Conservation (phyloP, 805 yeast species). For the Metschnikowia shivogae region DNA sequence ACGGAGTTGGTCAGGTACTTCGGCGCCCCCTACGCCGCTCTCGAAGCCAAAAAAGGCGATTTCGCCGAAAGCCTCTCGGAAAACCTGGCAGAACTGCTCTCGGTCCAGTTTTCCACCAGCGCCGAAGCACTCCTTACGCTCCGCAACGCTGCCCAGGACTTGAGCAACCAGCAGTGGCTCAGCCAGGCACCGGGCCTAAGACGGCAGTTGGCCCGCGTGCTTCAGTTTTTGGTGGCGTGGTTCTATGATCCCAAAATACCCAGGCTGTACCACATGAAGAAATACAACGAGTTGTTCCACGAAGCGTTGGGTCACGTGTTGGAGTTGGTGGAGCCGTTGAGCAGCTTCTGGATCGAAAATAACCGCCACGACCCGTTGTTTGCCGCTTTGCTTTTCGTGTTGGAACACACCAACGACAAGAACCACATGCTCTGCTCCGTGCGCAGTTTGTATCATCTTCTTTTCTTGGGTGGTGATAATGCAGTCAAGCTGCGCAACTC, state of each 20-base stretch:
- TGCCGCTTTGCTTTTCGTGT: constrained; percentile 47
- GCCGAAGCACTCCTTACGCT: constrained; percentile 58
- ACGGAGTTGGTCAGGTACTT: constrained; percentile 36
- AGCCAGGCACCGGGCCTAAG: constrained; percentile 51
- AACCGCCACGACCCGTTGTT: constrained; percentile 67
- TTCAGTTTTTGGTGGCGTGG: constrained; percentile 39
- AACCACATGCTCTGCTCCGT: constrained; percentile 62
- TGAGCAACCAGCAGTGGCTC: constrained; percentile 73
- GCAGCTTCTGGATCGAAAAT: constrained; percentile 77
- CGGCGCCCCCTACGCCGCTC: constrained; percentile 28
- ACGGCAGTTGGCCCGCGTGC: constrained; percentile 40
- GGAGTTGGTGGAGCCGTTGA: constrained; percentile 80
- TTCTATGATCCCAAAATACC: constrained; percentile 12
- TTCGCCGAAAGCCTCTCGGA: neutral
- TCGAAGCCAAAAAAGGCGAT: constrained; percentile 15
- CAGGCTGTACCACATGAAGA: constrained; percentile 17
- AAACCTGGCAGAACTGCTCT: constrained; percentile 11
- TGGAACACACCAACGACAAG: constrained; percentile 59
- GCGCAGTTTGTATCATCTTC: constrained; percentile 73
- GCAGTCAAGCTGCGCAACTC: constrained; percentile 9
- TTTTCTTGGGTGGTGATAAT: constrained; percentile 40
- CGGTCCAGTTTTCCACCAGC: constrained; percentile 23
- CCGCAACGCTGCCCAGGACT: constrained; percentile 80
- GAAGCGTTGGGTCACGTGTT: constrained; percentile 66
- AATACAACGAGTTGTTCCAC: constrained; percentile 33